Conservation (phyloP, 345 rosid species). For the Camelina sativa region DNA sequence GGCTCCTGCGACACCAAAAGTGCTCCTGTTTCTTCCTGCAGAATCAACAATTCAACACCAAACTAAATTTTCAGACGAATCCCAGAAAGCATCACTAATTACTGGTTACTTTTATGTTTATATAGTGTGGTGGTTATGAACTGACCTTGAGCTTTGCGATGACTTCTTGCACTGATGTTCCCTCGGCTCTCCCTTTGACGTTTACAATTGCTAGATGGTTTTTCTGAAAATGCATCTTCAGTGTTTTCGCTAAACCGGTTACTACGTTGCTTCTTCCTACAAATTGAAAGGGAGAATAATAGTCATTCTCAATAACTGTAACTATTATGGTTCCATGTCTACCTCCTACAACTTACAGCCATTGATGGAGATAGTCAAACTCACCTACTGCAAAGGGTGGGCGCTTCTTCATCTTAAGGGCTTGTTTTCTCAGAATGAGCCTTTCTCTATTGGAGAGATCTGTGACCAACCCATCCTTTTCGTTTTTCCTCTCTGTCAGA, state of each 20-base stretch:
- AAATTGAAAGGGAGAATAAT: not conserved
- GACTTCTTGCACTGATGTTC: slow-evolving; percentile 92
- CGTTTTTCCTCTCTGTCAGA: slow-evolving; percentile 30
- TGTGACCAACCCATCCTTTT: slow-evolving; percentile 40
- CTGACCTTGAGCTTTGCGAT: slow-evolving; percentile 79
- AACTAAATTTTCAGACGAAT: not conserved
- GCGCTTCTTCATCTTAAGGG: slow-evolving; percentile 80
- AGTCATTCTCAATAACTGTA: not conserved
- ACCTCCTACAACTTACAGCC: not conserved
- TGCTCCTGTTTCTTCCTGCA: slow-evolving; percentile 87
- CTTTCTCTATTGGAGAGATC: slow-evolving; percentile 82
- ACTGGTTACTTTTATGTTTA: not conserved
- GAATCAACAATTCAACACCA: slow-evolving; percentile 6
- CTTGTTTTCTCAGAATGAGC: slow-evolving; percentile 88
- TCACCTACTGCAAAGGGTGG: slow-evolving; percentile 89
- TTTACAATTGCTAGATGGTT: slow-evolving; percentile 86
- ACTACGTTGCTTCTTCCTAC: slow-evolving; percentile 85
- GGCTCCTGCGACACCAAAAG: slow-evolving; percentile 90
- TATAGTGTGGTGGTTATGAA: slow-evolving; percentile 6
- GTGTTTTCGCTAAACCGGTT: slow-evolving; percentile 74
- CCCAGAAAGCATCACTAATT: slow-evolving; percentile 7
- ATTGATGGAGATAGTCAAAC: slow-evolving; percentile 25
- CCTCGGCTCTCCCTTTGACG: slow-evolving; percentile 91
- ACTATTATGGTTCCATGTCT: not conserved
- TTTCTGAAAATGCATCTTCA: slow-evolving; percentile 72